Conservation (phyloP, 768 basidiomycete species). For the Kwoniella sp. region DNA sequence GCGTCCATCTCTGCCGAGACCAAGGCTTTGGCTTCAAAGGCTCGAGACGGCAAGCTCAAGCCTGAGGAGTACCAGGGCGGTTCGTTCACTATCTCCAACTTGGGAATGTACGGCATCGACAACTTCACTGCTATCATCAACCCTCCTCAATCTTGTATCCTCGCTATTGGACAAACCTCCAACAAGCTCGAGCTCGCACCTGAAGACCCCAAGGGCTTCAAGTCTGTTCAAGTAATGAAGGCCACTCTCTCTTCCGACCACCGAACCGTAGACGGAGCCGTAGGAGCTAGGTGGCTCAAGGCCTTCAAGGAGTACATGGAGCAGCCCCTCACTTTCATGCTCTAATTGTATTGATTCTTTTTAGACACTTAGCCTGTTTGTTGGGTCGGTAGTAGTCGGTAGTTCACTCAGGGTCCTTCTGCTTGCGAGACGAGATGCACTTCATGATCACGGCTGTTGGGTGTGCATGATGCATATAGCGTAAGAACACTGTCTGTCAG, state of each 20-base stretch:
- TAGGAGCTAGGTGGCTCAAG: slow-evolving; percentile 86
- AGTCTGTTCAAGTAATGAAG: slow-evolving; percentile 88
- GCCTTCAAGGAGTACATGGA: slow-evolving; percentile 96
- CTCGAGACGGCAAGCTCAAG: slow-evolving; percentile 91
- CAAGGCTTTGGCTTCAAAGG: slow-evolving; percentile 90
- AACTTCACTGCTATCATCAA: slow-evolving; percentile 99
- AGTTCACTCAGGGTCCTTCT: background rate
- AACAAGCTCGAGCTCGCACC: slow-evolving; percentile 83
- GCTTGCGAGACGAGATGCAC: slow-evolving; percentile 3
- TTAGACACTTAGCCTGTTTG: background rate
- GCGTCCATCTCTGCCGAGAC: slow-evolving; percentile 89
- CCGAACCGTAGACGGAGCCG: slow-evolving; percentile 92
- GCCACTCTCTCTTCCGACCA: slow-evolving; percentile 94
- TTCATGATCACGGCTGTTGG: slow-evolving; percentile 8
- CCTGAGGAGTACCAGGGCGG: slow-evolving; percentile 99
- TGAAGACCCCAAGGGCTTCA: slow-evolving; percentile 92
- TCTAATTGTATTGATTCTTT: slow-evolving; percentile 58
- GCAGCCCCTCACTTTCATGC: slow-evolving; percentile 95
- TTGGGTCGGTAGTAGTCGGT: background rate
- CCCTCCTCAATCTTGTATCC: slow-evolving; percentile 95
- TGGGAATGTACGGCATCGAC: slow-evolving; percentile 91
- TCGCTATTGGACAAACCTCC: slow-evolving; percentile 86
- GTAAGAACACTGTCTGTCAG: no score
- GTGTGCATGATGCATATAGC: no score
- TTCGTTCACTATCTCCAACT: slow-evolving; percentile 97